Base-by-base conservation (phyloP, 1,284 basidiomycete genomes). In the Fomitiporia mediterranea region DNA sequence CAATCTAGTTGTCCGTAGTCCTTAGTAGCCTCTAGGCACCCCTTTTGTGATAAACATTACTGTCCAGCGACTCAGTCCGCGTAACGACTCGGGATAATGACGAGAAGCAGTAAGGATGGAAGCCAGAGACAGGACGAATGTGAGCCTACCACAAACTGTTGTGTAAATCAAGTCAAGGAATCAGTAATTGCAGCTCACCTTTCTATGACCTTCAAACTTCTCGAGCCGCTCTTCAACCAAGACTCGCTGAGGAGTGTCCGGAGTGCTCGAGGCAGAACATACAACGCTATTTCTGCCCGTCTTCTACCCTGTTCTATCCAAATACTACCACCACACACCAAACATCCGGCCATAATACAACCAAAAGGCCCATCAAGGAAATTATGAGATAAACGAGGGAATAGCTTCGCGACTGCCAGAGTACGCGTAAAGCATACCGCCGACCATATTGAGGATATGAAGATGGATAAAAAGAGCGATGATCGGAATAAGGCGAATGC, bases 321-420 rank as follows among this genome's bases (percentile, higher is more conserved):
- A 46, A 91, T 87, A 56, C 84, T 88, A 50, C 75, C 72, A 1
- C 88, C 88, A 61, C 87, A 89, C n/a, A 76, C 69, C 30, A 90
- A 66, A 59, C 83, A 86, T n/a, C 84, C 86, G 6, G 73, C 76
- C 55, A 89, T 69, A 30, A 84, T 70, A 60, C 83, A 79, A 0
- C 88, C 87, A 55, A 74, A 78, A 2, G 87, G 84, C 0, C 87
- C 85, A 63, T 91, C 88, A 79, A 83, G 86, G 60, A 86, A 80
- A 59, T 90, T 79, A 63, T 90, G 85, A 5, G 86, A 83, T 44
- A 90, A 72, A 28, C 67, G 70, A 0, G 85, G 85, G 47, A 89
- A 75, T 4, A 83, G 63, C 25, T 78, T 79, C 1, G 86, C 84
- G 6, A 86, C 67, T 3, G 79, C 70, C 3, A 85, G 69, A 1